Evolutionary conservation across 148 eudicot genomes (phyloP).

Genomic region (Rhododendron williamsianum): DNA sequence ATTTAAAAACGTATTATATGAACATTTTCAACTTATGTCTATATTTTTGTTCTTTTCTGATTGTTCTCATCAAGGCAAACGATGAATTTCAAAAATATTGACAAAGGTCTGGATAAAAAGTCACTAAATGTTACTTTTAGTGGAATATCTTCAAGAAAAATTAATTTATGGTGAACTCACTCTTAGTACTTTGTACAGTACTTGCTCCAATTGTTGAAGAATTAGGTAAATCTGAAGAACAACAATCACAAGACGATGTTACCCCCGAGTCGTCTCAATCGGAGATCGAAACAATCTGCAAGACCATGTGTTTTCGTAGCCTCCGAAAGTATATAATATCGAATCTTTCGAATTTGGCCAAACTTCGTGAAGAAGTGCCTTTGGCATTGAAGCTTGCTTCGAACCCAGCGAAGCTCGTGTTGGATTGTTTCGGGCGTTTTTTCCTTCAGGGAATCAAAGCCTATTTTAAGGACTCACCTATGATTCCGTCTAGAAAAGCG

Average conservation of each 20-base stretch:
- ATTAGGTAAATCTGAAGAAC: neutral
- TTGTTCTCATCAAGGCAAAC: neutral
- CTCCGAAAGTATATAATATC: constrained; percentile 27
- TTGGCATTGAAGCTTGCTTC: constrained; percentile 31
- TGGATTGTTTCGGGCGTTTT: constrained; percentile 39
- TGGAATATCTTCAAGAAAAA: neutral
- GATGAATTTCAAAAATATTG: neutral
- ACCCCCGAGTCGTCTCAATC: neutral
- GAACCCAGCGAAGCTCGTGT: constrained; percentile 34
- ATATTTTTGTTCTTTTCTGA: neutral
- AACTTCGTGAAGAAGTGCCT: constrained; percentile 32
- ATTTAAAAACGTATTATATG: neutral
- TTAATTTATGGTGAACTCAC: neutral
- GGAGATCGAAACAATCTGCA: constrained; percentile 25
- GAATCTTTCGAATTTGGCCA: constrained; percentile 4
- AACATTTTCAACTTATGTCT: neutral
- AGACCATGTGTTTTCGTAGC: constrained; percentile 19
- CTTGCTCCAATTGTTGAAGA: neutral
- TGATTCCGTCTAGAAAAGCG: constrained; percentile 31
- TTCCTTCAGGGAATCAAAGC: constrained; percentile 40
- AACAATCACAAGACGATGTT: neutral
- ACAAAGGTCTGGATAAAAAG: neutral
- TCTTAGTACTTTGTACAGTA: neutral
- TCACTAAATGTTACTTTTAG: neutral
- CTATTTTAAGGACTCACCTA: constrained; percentile 17